These are phyloP conservation scores for Geotrichum reessii DNA, from an alignment of 1,139 yeast species.

Conservation along the genomic window DNA sequence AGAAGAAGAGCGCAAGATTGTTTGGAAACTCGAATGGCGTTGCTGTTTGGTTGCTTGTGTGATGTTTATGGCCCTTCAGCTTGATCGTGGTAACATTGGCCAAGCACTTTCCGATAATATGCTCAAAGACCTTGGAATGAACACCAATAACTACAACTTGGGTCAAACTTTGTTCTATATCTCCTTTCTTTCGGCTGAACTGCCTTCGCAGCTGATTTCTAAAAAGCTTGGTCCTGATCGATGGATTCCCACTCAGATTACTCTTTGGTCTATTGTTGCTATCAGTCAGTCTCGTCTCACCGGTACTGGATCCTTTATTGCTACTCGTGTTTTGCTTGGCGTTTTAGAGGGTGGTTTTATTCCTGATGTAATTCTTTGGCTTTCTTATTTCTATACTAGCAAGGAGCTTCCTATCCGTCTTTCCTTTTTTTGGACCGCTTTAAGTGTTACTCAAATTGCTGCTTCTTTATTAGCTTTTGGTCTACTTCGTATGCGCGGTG, in stretches of 20 bases:
- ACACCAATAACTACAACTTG: constrained; percentile 46
- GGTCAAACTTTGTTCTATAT: constrained; percentile 46
- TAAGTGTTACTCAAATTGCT: constrained; percentile 26
- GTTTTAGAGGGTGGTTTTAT: constrained; percentile 50
- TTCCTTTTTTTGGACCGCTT: constrained; percentile 40
- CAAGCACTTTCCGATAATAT: constrained; percentile 49
- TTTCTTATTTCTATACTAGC: constrained; percentile 48
- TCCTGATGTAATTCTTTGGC: constrained; percentile 47
- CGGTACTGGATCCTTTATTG: constrained; percentile 37
- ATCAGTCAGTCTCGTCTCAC: constrained; percentile 40
- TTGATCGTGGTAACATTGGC: constrained; percentile 47
- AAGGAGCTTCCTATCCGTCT: constrained; percentile 45
- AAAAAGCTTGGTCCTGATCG: constrained; percentile 49
- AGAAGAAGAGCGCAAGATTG: constrained; percentile 41
- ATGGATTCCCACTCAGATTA: constrained; percentile 45
- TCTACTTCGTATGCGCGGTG: constrained; percentile 40
- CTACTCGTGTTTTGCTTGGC: constrained; percentile 45
- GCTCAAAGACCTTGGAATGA: constrained; percentile 40
- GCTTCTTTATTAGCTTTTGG: constrained; percentile 41
- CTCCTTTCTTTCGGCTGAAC: constrained; percentile 43
- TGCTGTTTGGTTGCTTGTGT: constrained; percentile 40
- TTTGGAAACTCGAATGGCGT: constrained; percentile 41
- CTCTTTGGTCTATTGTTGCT: constrained; percentile 47
- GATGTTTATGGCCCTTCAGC: constrained; percentile 45
- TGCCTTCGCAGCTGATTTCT: constrained; percentile 49